Conservation (phyloP, 129 eudicot genomes). For the Centella asiatica region DNA sequence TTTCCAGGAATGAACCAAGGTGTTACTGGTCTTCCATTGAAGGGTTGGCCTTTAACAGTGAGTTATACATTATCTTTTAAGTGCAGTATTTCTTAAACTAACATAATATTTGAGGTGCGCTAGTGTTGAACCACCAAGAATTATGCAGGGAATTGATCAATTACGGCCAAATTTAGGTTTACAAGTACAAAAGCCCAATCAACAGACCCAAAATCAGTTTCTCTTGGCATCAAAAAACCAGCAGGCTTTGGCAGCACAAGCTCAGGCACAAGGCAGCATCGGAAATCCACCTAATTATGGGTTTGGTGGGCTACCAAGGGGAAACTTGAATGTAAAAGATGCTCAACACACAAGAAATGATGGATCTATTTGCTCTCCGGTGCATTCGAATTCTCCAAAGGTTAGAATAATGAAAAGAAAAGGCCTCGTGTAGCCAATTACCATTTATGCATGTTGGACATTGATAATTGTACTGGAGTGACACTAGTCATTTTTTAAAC, state of each 20-base stretch:
- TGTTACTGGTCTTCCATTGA: slow-evolving; percentile 77
- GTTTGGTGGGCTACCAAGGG: slow-evolving; percentile 77
- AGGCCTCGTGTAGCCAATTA: background rate
- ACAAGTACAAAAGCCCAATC: slow-evolving; percentile 73
- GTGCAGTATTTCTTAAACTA: slow-evolving; percentile 1
- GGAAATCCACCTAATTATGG: slow-evolving; percentile 73
- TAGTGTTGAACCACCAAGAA: slow-evolving; percentile 14
- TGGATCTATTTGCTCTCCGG: slow-evolving; percentile 84
- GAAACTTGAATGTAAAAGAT: slow-evolving; percentile 69
- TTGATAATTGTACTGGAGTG: too few species aligned
- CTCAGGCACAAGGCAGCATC: slow-evolving; percentile 73
- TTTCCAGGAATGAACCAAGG: slow-evolving; percentile 69
- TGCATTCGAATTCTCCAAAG: slow-evolving; percentile 84
- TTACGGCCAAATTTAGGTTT: slow-evolving; percentile 46
- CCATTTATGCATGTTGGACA: too few species aligned
- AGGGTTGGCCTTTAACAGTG: slow-evolving; percentile 98
- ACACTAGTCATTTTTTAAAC: too few species aligned
- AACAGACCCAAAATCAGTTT: slow-evolving; percentile 75
- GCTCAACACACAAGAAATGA: slow-evolving; percentile 80
- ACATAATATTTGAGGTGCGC: background rate
- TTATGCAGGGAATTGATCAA: slow-evolving; percentile 77
- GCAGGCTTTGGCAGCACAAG: slow-evolving; percentile 79
- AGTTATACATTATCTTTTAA: slow-evolving; percentile 26
- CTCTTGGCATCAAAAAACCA: slow-evolving; percentile 85
- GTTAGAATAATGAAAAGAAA: slow-evolving; percentile 24